phyloP scores from a whole-genome alignment of 192 early-diverging fungal species.

The Neocallimastix lanati region DNA sequence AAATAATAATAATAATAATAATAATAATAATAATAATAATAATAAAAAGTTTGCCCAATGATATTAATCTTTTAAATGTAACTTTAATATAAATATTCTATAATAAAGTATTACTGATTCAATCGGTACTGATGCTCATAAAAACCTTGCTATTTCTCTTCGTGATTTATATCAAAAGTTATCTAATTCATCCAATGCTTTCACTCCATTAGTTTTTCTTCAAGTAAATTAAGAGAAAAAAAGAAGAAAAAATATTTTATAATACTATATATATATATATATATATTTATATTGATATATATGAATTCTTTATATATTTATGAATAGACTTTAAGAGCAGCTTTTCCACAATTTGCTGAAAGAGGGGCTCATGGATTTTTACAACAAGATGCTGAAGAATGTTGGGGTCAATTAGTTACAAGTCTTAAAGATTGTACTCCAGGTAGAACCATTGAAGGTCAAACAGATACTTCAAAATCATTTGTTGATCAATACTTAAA shows the following conservation, averaged over 20 bases:
- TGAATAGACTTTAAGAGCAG: conserved; percentile 43
- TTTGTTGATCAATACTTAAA: conserved; percentile 75
- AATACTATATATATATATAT: too few relatives aligned
- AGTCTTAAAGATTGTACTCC: conserved; percentile 43
- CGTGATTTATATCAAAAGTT: conserved; percentile 56
- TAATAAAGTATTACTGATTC: conserved; percentile 8
- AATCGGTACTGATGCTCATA: conserved; percentile 24
- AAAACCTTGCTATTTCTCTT: conserved; percentile 50
- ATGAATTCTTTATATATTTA: not conserved
- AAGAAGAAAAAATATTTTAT: too few relatives aligned
- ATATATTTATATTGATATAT: too few relatives aligned
- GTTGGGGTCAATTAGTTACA: conserved; percentile 74
- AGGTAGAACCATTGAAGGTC: conserved; percentile 15
- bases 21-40: too few relatives aligned
- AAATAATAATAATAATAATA: too few relatives aligned
- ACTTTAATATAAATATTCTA: not conserved
- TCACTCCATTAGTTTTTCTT: conserved; percentile 62
- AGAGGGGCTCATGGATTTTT: conserved; percentile 44
- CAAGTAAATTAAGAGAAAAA: too few relatives aligned
- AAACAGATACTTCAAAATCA: conserved; percentile 7
- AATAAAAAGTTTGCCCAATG: too few relatives aligned
- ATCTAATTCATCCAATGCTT: conserved; percentile 41
- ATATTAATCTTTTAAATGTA: too few relatives aligned
- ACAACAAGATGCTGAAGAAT: conserved; percentile 98
- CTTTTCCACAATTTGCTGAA: conserved; percentile 78